A percentile compares a stretch with the other conserved stretches of the same genome.
Conservation (phyloP, 2,329 filamentous ascomycete genomes). For the Pyrenophora teres region DNA sequence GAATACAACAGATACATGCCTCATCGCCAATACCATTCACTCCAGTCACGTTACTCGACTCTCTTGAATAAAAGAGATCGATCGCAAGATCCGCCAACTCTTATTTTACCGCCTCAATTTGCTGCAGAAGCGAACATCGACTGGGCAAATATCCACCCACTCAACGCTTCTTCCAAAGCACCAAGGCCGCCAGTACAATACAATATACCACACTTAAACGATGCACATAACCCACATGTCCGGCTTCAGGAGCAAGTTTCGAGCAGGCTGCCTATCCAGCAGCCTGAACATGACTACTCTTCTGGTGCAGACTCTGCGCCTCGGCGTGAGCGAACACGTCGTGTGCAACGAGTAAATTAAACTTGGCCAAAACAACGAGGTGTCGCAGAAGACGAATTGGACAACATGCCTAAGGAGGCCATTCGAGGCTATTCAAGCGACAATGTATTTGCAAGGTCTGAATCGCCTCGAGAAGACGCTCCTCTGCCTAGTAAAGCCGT, state of each 20-base stretch:
- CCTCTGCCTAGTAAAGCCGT: slow-evolving; percentile 17
- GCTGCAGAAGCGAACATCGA: slow-evolving; percentile 32
- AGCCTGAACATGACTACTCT: slow-evolving; percentile 22
- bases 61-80: slow-evolving; percentile 34
- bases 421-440: background rate
- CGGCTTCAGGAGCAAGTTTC: background rate
- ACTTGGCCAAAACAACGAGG: slow-evolving; percentile 28
- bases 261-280: background rate
- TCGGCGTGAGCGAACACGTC: slow-evolving; percentile 24
- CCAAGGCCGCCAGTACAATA: background rate
- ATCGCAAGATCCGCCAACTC: slow-evolving; percentile 26
- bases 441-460: slow-evolving; percentile 6
- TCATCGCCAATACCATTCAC: slow-evolving; percentile 28
- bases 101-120: slow-evolving; percentile 33
- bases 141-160: slow-evolving; percentile 25
- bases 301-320: slow-evolving; percentile 24
- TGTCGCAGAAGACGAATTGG: background rate
- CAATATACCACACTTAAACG: background rate
- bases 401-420: slow-evolving; percentile 8
- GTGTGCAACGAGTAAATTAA: slow-evolving; percentile 36
- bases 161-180: slow-evolving; percentile 7
- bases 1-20: slow-evolving; percentile 39
- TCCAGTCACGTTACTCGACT: slow-evolving; percentile 37
- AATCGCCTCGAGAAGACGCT: slow-evolving; percentile 15
- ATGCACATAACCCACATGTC: background rate